These are phyloP conservation scores for Conticribra weissflogii DNA, from an alignment of 108 stramenopile genomes.

Conservation along the genomic window DNA sequence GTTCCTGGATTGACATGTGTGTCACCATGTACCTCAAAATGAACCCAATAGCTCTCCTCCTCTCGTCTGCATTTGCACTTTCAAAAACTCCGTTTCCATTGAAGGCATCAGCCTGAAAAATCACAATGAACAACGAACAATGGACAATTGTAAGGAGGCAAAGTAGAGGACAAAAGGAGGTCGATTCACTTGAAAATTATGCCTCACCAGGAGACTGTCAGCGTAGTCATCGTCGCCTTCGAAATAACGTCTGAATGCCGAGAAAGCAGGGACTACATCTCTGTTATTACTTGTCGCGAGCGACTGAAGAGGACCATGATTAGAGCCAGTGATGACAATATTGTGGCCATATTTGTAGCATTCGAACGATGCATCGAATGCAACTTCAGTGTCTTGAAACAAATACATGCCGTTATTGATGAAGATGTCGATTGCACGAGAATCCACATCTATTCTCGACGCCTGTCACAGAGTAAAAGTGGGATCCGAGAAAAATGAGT, in stretches of 20 bases:
- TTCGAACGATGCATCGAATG: conserved; percentile 59
- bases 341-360: conserved; percentile 69
- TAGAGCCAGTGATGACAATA: conserved; percentile 17
- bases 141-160: conserved; percentile 9
- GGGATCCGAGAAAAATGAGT: too few relatives aligned
- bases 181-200: background rate
- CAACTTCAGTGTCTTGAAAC: conserved; percentile 18
- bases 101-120: conserved; percentile 40
- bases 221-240: conserved; percentile 61
- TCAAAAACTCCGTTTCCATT: conserved; percentile 21
- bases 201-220: conserved; percentile 62
- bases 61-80: conserved; percentile 54
- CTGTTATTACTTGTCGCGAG: conserved; percentile 64
- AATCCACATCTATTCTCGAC: conserved; percentile 43
- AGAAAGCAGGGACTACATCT: conserved; percentile 67
- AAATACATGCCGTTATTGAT: conserved; percentile 36
- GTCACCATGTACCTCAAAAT: conserved; percentile 65
- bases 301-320: conserved; percentile 30
- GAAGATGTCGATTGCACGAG: conserved; percentile 39
- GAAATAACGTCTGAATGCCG: conserved; percentile 66
- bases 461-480: conserved; percentile 2
- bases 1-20: conserved; percentile 69
- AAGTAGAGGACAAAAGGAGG: background rate
- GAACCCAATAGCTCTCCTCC: conserved; percentile 56
- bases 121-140: background rate